Conservation (phyloP, 345 rosid species). For the Eucalyptus viminalis region DNA sequence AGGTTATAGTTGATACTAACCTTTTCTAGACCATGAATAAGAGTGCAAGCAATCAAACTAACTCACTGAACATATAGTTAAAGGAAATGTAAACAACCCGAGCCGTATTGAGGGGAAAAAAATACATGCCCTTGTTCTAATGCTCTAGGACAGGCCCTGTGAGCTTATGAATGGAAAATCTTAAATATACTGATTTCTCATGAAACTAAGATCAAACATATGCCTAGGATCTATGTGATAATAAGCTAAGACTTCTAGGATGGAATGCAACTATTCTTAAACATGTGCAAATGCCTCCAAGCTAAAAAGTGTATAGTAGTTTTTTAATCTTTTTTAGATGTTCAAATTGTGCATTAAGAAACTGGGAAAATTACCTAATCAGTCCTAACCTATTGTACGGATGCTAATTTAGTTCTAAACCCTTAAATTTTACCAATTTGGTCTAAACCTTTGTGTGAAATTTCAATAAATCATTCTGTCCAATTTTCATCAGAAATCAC, state of each 20-base stretch:
- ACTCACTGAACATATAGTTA: background rate
- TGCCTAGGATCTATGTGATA: background rate
- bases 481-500: accelerated
- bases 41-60: background rate
- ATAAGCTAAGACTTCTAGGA: background rate
- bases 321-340: background rate
- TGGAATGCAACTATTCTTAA: background rate
- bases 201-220: background rate
- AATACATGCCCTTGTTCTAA: background rate
- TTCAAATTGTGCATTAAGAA: background rate
- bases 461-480: background rate
- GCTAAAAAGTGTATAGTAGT: background rate
- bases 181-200: background rate
- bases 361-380: background rate
- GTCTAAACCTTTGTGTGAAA: background rate
- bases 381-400: background rate
- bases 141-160: background rate
- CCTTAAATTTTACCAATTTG: background rate
- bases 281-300: background rate
- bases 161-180: background rate
- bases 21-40: background rate
- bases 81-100: background rate
- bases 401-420: background rate
- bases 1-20: background rate
- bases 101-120: background rate